Base-by-base conservation (phyloP, 768 basidiomycete species). In the Chiua virens region DNA sequence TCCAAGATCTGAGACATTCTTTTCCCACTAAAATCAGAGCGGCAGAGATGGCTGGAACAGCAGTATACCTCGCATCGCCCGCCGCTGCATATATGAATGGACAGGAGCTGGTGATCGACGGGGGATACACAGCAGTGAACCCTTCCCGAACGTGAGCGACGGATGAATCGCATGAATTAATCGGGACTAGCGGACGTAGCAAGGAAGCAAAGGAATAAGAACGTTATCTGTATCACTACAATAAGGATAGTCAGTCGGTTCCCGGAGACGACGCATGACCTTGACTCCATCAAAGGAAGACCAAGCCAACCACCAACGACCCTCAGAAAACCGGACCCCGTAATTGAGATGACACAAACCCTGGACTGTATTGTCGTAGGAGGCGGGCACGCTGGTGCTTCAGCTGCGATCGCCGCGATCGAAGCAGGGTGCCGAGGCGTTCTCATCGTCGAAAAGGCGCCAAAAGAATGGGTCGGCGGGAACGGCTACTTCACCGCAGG, bases 1-100 rank as follows among this genome's bases (percentile, higher is more conserved):
- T 23, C 41, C 7, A 32, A 1, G 38, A 38, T 22, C 41, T n/a
- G 8, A 38, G 30, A 8, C 41, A 48, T 52, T 50, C 20, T 53
- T 53, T 34, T 34, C 34, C 32, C 20, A 15, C 23, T 45, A 40
- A 44, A 28, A 34, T 13, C 45, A 90, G 89, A 38, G 81, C 77
- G 1, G 74, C 79, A 53, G 90, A 92, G 62, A 83, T 90, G 71
- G 88, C 86, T 9, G 89, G 86, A 8, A 87, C 89, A 9, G 88
- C 73, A 0, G 76, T 92, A 6, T 90, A 88, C 64, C 77, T 92
- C 6, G 85, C 79, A 8, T 89, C 88, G 10, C 79, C 73, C 10
- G 86, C 87, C 3, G 88, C 87, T 30, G 81, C 75, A 25, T 92
- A 89, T 63, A 81, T 79, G 54, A 87, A 86, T 54, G 89, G 89